phyloP scores from a whole-genome alignment of 768 basidiomycete species.

The Agaricus blazei region DNA sequence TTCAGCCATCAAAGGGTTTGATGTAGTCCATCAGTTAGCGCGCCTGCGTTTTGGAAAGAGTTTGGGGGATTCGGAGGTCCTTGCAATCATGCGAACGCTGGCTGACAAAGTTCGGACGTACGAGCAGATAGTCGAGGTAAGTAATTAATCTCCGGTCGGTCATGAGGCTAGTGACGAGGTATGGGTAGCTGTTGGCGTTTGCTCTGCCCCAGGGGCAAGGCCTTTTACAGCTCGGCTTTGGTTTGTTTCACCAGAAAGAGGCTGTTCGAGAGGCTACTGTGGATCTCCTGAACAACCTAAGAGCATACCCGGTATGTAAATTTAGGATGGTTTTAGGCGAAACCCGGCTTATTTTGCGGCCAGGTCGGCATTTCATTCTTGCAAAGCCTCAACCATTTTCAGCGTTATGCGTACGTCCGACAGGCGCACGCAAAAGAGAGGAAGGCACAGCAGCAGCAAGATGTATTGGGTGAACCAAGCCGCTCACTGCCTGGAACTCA shows the following conservation, averaged over 20 bases:
- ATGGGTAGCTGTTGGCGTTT: slow-evolving; percentile 68
- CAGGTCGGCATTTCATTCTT: slow-evolving; percentile 79
- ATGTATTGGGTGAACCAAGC: slow-evolving; percentile 5
- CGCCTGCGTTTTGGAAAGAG: slow-evolving; percentile 71
- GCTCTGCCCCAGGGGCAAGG: slow-evolving; percentile 70
- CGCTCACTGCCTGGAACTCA: slow-evolving; percentile 13
- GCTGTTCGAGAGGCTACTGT: slow-evolving; percentile 73
- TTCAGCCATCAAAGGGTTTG: slow-evolving; percentile 72
- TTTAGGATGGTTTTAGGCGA: slow-evolving; percentile 5
- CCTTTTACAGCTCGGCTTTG: slow-evolving; percentile 80
- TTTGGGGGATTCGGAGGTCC: slow-evolving; percentile 68
- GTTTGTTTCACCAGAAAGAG: slow-evolving; percentile 85
- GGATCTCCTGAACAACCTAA: slow-evolving; percentile 77
- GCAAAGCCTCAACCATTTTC: slow-evolving; percentile 81
- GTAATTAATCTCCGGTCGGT: slow-evolving; percentile 8
- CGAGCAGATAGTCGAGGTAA: slow-evolving; percentile 86
- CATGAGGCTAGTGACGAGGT: background rate
- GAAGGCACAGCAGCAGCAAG: slow-evolving; percentile 23
- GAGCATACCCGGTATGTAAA: slow-evolving; percentile 63
- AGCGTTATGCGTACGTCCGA: slow-evolving; percentile 82
- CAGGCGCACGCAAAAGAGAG: slow-evolving; percentile 68
- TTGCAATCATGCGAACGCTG: slow-evolving; percentile 69
- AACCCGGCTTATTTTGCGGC: slow-evolving; percentile 11
- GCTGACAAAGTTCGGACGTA: slow-evolving; percentile 71
- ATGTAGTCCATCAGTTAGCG: slow-evolving; percentile 81